Base-by-base conservation (phyloP, 2,329 filamentous ascomycete genomes). In the Colletotrichum sp. region DNA sequence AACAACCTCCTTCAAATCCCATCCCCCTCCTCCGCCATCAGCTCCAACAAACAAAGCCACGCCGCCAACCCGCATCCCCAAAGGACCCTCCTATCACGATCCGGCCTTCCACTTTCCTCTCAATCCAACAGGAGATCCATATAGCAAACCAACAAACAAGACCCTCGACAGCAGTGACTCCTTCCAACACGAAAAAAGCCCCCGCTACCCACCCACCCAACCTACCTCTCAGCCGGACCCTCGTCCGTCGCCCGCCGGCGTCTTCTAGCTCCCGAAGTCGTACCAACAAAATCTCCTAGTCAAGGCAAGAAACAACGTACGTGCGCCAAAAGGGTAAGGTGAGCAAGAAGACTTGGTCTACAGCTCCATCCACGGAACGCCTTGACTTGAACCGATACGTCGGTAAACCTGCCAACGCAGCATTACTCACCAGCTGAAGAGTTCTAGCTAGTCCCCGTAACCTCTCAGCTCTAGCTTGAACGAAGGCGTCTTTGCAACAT, bases 351-450 rank as follows among this genome's bases (percentile, higher is more conserved):
- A n/a, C 39, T 44, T 44, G 39, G 18, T 10, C 5, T 16, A 44
- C 57, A 26, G 39, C 39, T 24, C 16, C 12, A 21, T 34, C 18
- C 18, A 24, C 7, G 59, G 15, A 34, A 24, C 30, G 24, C 39
- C 24, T 18, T 8, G 30, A 36, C 36, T 15, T 21, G 28, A 3
- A 34, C 39, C 32, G 59, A 49, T 71, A 71, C 66, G 72, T 67
- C 75, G 60, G 30, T 28, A 21, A 28, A 34, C 24, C 21, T 76
- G 66, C 71, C 75, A 76, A 64, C 75, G n/a, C 75, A 75, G 49
- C 66, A 30, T 44, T 57, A 30, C 10, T 21, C 21, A 57, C 15
- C 30, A 71, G 72, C 75, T 76, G 75, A 71, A 18, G 39, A 49
- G 39, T n/a, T n/a, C 39, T 49, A 7, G 21, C 16, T 44, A 71